phyloP scores from a whole-genome alignment of 768 basidiomycete species.

The Cystobasidium tubakii region DNA sequence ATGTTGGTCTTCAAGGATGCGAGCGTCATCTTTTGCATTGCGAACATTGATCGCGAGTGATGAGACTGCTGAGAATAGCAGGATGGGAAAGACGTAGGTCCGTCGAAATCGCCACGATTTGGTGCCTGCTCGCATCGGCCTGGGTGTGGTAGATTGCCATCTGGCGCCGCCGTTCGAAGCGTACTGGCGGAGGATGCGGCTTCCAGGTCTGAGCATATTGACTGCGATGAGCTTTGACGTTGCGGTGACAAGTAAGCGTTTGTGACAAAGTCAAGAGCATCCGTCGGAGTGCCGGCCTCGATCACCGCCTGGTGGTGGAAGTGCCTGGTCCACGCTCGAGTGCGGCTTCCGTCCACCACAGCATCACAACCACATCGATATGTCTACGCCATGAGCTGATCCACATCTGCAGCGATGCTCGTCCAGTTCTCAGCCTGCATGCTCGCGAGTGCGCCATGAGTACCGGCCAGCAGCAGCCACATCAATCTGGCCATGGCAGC shows the following conservation, averaged over 20 bases:
- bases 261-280: background rate
- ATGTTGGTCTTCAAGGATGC: slow-evolving; percentile 14
- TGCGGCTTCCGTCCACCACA: background rate
- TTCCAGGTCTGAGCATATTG: background rate
- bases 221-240: background rate
- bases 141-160: background rate
- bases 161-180: background rate
- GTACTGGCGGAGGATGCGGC: background rate
- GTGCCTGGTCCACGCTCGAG: background rate
- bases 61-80: slow-evolving; percentile 11
- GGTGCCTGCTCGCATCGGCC: background rate
- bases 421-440: background rate
- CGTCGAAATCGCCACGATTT: background rate
- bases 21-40: slow-evolving; percentile 17
- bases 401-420: background rate
- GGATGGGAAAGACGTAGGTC: slow-evolving; percentile 13
- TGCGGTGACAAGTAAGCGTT: background rate
- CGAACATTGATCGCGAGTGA: slow-evolving; percentile 32
- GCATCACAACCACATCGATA: background rate
- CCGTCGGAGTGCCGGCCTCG: background rate
- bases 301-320: background rate
- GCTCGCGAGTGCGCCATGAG: background rate
- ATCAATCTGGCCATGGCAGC: background rate
- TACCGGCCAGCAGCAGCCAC: background rate
- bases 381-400: background rate